A percentile compares a stretch with the other conserved stretches of the same genome.
Evolutionary conservation across 2,329 filamentous ascomycete species (phyloP).

Genomic region (Calonectria henricotiae): DNA sequence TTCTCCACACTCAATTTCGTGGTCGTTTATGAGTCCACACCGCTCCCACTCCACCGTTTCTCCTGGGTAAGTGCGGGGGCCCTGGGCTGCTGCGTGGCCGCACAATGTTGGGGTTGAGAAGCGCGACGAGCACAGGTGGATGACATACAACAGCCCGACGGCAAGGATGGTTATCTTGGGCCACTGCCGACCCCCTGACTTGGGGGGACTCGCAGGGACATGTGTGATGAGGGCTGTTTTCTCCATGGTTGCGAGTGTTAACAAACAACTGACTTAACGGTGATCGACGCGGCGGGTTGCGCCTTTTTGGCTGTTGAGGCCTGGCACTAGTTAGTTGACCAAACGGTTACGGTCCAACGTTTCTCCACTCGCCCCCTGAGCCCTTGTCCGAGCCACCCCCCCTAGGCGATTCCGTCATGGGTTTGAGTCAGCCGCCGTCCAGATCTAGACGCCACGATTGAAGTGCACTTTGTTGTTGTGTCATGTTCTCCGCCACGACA

Average conservation of each 20-base stretch:
- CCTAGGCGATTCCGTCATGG: too few species aligned
- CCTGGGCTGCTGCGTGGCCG: not conserved
- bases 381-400: too few species aligned
- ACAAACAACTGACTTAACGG: too few species aligned
- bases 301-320: not conserved
- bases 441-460: too few species aligned
- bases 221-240: not conserved
- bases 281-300: not conserved
- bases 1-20: slow-evolving; percentile 61
- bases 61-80: slow-evolving; percentile 50
- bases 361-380: not conserved
- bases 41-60: slow-evolving; percentile 60
- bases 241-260: slow-evolving; percentile 11
- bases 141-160: not conserved
- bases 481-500: too few species aligned
- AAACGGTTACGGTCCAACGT: not conserved
- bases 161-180: not conserved
- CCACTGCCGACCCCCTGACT: not conserved
- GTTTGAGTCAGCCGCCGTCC: too few species aligned
- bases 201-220: not conserved
- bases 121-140: not conserved
- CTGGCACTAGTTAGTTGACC: not conserved
- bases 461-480: too few species aligned
- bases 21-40: slow-evolving; percentile 59
- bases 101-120: not conserved